These are phyloP conservation scores for Aspergillus piperis DNA, from an alignment of 2,329 filamentous ascomycete species.

Conservation along the genomic window DNA sequence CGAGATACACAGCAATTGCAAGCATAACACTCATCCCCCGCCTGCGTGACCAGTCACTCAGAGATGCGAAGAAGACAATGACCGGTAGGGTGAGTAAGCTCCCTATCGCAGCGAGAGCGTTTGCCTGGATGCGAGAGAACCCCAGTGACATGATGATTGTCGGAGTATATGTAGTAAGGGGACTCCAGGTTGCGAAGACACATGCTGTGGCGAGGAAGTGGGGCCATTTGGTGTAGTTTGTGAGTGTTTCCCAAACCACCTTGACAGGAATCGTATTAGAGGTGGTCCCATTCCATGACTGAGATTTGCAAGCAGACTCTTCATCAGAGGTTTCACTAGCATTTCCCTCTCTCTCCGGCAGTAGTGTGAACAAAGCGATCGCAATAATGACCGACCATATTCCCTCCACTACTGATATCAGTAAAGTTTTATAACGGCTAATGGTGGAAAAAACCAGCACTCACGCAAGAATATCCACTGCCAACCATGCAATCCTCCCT, in stretches of 20 bases:
- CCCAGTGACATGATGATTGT: slow-evolving; percentile 42
- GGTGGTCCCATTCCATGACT: not conserved
- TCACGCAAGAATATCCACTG: slow-evolving; percentile 55
- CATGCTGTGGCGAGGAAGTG: slow-evolving; percentile 53
- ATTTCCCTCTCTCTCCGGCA: slow-evolving; percentile 25
- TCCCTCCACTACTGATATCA: slow-evolving; percentile 44
- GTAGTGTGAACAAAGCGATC: not conserved
- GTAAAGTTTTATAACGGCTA: not conserved
- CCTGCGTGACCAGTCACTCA: slow-evolving; percentile 51
- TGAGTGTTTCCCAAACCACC: slow-evolving; percentile 48
- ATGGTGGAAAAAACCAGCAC: not conserved
- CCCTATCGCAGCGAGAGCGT: slow-evolving; percentile 48
- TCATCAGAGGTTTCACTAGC: not conserved
- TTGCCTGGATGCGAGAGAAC: slow-evolving; percentile 50
- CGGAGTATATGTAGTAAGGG: slow-evolving; percentile 55
- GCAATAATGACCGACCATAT: slow-evolving; percentile 19
- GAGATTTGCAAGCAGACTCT: not conserved
- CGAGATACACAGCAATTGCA: slow-evolving; percentile 50
- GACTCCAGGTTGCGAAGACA: slow-evolving; percentile 57
- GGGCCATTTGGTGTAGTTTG: slow-evolving; percentile 51
- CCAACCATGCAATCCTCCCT: slow-evolving; percentile 49
- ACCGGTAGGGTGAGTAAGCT: slow-evolving; percentile 50
- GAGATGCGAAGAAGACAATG: slow-evolving; percentile 52
- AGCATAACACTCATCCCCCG: slow-evolving; percentile 49
- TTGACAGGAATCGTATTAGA: slow-evolving; percentile 39